Evolutionary conservation across 352 stramenopile genomes (phyloP).

Genomic region (Pythium biforme): DNA sequence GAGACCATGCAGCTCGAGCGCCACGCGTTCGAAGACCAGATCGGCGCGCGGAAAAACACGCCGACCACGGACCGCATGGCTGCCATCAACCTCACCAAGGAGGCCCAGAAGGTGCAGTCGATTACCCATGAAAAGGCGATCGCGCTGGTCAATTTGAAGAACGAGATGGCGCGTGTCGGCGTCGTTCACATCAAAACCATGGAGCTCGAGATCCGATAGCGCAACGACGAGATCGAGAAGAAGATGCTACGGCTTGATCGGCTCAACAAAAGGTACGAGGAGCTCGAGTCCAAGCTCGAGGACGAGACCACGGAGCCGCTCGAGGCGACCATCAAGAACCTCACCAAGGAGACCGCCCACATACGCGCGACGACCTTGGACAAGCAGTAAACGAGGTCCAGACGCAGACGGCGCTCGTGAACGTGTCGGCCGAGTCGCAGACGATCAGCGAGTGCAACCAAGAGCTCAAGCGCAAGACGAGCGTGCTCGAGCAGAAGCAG

Average conservation of each 20-base stretch:
- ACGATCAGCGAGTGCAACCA: conserved; percentile 86
- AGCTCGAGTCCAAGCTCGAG: conserved; percentile 86
- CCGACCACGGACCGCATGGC: conserved; percentile 91
- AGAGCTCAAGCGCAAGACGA: conserved; percentile 89
- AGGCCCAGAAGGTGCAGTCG: conserved; percentile 67
- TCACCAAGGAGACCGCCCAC: conserved; percentile 85
- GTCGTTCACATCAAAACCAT: conserved; percentile 91
- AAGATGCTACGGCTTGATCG: conserved; percentile 92
- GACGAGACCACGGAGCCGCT: conserved; percentile 92
- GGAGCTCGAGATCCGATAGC: conserved; percentile 92
- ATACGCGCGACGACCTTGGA: conserved; percentile 65
- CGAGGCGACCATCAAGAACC: conserved; percentile 92
- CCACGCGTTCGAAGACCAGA: conserved; percentile 86
- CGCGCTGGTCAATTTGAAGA: conserved; percentile 82
- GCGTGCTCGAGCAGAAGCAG: conserved; percentile 89
- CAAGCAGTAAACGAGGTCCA: conserved; percentile 90
- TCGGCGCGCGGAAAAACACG: conserved; percentile 77
- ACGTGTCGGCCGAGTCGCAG: conserved; percentile 86
- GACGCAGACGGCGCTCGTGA: conserved; percentile 90
- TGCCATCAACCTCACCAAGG: conserved; percentile 88
- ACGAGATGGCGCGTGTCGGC: conserved; percentile 91
- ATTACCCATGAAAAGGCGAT: conserved; percentile 90
- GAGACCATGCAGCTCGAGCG: conserved; percentile 88
- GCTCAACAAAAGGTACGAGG: conserved; percentile 95
- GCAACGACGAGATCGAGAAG: conserved; percentile 96